Evolutionary conservation across 805 yeast species (phyloP), one percentile per base, ranked within the genome.

Genomic region (Dipodascus geniculatus): DNA sequence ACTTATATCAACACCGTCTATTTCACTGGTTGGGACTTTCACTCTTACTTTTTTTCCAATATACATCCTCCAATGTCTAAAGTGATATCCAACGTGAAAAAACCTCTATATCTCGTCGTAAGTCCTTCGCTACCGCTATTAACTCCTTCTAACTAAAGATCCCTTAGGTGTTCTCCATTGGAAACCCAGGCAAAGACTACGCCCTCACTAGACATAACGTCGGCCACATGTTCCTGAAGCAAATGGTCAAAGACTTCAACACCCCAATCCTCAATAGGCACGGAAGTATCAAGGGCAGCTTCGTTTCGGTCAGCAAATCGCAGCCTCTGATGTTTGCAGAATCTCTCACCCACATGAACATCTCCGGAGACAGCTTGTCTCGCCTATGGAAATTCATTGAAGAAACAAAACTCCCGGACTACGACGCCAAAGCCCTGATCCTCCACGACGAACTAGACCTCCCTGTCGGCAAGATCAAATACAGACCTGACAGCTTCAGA

Each of bases 361-460:
- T 75, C 1, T 81, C 83, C 56, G 96, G 95, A 0, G 63, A 66
- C n/a, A 76, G 81, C 0, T 70, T 85, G 1, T 60, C 67, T 4
- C 75, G 73, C 16, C 69, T 76, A 8, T 81, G 49, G 49, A 22
- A 47, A 14, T 38, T 6, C n/a, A 47, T 23, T 22, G 6, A 9
- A 22, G 49, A 9, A 14, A 20, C 14, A 3, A 23, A 47, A 22
- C 14, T 22, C 8, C 4, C n/a, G 6, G 60, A 60, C 3, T 62
- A 61, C 49, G 63, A 72, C 51, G 72, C 77, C 1, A 68, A 63
- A 6, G 69, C 81, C 55, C 73, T 88, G 1, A 76, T 88, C 0
- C 61, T 89, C 1, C 95, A 87, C 63, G 97, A 90, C 65, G 97
- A 90, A 59, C 64, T 89, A 48, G 83, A 81, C 55, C 64, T 82